Percentiles rank a stretch among this genome's conserved stretches.
These are phyloP conservation scores for Phyllostachys edulis DNA, from an alignment of 176 grass and related monocot species.

Conservation along the genomic window DNA sequence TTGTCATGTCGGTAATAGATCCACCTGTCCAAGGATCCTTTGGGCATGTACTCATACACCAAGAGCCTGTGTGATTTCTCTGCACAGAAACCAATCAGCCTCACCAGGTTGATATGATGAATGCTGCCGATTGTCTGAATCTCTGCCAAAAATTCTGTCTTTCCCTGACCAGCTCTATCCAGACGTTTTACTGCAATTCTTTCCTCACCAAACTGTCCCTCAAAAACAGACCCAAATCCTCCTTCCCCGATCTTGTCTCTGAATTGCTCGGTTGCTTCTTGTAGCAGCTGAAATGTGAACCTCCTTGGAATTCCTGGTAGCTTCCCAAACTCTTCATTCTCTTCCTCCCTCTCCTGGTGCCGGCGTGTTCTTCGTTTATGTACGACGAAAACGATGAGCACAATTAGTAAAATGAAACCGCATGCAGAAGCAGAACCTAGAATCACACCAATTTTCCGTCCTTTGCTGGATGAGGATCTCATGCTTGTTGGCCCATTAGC, in stretches of 20 bases:
- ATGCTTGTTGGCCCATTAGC: neutral
- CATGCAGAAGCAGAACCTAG: neutral
- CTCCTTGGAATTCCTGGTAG: conserved; percentile 14
- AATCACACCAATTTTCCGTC: neutral
- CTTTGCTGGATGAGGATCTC: neutral
- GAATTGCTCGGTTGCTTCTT: neutral
- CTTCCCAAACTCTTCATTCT: neutral
- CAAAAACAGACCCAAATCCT: conserved; percentile 29
- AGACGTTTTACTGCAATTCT: conserved; percentile 27
- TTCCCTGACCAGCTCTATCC: conserved; percentile 31
- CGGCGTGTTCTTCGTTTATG: neutral
- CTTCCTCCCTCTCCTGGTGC: neutral
- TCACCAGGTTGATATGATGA: conserved; percentile 55
- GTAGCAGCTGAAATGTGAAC: conserved; percentile 3
- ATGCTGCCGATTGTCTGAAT: conserved; percentile 52
- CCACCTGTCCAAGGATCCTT: conserved; percentile 39
- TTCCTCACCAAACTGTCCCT: neutral
- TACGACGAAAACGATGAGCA: neutral
- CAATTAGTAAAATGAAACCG: neutral
- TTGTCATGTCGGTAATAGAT: conserved; percentile 9
- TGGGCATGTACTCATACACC: conserved; percentile 32
- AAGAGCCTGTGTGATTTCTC: conserved; percentile 50
- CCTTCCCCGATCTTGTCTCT: conserved; percentile 21
- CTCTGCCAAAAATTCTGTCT: conserved; percentile 50
- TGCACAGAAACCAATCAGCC: conserved; percentile 47